These are phyloP conservation scores for Prunus salicina DNA, from an alignment of 306 rosid species.

Conservation along the genomic window DNA sequence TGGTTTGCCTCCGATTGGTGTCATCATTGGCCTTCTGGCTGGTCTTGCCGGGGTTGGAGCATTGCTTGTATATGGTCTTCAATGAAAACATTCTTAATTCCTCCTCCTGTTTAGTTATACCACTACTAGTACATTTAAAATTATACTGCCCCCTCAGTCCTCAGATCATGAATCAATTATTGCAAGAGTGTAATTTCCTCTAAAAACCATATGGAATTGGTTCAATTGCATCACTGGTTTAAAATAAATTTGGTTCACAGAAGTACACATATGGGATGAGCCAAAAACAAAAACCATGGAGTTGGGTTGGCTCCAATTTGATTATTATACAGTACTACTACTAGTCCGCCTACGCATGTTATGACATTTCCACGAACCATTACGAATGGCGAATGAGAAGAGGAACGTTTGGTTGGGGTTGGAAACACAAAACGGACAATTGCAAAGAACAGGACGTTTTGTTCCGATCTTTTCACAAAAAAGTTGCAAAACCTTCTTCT, in stretches of 20 bases:
- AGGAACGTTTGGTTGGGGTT: neutral
- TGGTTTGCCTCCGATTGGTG: slow-evolving; percentile 87
- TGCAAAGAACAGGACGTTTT: neutral
- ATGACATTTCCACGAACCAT: too few species aligned
- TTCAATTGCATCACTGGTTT: too few species aligned
- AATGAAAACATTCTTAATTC: slow-evolving; percentile 27
- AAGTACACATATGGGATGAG: neutral
- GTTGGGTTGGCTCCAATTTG: neutral
- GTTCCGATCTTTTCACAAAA: neutral
- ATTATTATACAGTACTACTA: neutral
- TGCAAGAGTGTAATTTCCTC: too few species aligned
- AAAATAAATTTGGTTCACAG: too few species aligned
- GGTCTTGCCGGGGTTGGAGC: slow-evolving; percentile 90
- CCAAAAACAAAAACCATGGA: neutral
- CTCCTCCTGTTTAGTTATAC: too few species aligned
- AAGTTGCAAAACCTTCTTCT: neutral
- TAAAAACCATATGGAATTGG: too few species aligned
- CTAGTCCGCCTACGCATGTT: too few species aligned
- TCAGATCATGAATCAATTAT: too few species aligned
- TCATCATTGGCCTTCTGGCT: slow-evolving; percentile 73
- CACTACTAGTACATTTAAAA: too few species aligned
- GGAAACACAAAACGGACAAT: neutral
- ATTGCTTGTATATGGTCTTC: slow-evolving; percentile 95
- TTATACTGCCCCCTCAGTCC: too few species aligned
- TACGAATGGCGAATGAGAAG: too few species aligned